phyloP scores from a whole-genome alignment of 106 monocot genomes.

The Dioscorea zingiberensis region DNA sequence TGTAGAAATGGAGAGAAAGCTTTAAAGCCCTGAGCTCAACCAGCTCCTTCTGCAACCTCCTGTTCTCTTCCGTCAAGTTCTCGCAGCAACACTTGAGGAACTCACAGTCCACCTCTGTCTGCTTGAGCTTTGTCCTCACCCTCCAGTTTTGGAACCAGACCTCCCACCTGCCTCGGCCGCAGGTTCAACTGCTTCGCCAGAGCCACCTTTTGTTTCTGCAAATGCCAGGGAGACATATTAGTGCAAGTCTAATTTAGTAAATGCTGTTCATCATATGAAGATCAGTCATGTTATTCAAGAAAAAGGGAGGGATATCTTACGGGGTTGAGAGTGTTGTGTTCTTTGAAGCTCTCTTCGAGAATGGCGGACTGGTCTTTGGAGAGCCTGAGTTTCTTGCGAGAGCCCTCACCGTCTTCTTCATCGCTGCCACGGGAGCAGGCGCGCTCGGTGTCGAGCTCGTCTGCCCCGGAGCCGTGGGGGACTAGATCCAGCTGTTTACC shows the following conservation, averaged over 20 bases:
- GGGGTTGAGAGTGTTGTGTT: constrained; percentile 77
- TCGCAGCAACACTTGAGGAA: constrained; percentile 91
- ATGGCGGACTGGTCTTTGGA: constrained; percentile 69
- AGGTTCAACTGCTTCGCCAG: constrained; percentile 64
- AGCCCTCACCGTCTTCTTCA: constrained; percentile 52
- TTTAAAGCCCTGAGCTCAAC: constrained; percentile 83
- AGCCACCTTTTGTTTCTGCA: constrained; percentile 76
- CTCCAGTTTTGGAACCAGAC: constrained; percentile 91
- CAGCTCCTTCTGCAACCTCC: constrained; percentile 86
- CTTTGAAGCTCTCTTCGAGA: constrained; percentile 79
- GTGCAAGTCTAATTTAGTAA: too few species aligned
- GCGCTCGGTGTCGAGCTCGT: too few species aligned
- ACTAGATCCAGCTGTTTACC: constrained; percentile 5
- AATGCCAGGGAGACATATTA: too few species aligned
- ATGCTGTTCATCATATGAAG: too few species aligned
- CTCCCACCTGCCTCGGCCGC: constrained; percentile 72
- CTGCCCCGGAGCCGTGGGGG: too few species aligned
- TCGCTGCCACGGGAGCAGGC: constrained; percentile 18
- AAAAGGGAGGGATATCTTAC: constrained; percentile 26
- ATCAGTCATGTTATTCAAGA: too few species aligned
- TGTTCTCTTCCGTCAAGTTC: constrained; percentile 85
- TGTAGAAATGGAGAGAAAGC: constrained; percentile 84
- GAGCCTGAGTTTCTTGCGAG: constrained; percentile 72
- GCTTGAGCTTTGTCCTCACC: constrained; percentile 94
- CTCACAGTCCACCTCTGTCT: constrained; percentile 98